Conservation (phyloP, 2,329 filamentous ascomycete genomes). For the Fusarium illudens region DNA sequence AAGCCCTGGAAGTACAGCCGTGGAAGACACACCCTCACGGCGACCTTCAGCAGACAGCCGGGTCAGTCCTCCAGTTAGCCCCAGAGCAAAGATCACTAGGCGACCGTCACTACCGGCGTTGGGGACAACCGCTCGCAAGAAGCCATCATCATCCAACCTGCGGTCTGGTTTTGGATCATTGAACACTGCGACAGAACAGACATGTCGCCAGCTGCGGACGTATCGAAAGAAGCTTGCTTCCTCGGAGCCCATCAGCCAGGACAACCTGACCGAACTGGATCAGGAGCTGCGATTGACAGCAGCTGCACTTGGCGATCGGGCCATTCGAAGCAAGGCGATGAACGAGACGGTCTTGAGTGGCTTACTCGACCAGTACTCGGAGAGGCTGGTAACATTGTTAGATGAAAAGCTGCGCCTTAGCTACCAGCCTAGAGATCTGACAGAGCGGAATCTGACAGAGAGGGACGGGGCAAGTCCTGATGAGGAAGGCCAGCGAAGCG, state of each 20-base stretch:
- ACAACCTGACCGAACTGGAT: conserved; percentile 69
- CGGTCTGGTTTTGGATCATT: conserved; percentile 62
- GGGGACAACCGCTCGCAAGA: conserved; percentile 57
- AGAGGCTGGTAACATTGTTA: conserved; percentile 73
- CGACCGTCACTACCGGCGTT: conserved; percentile 65
- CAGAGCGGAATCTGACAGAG: conserved; percentile 34
- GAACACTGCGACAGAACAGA: conserved; percentile 71
- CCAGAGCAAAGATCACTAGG: conserved; percentile 56
- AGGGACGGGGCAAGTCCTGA: conserved; percentile 43
- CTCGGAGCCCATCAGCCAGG: conserved; percentile 63
- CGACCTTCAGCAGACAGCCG: conserved; percentile 56
- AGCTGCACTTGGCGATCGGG: conserved; percentile 66
- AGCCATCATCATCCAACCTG: conserved; percentile 56
- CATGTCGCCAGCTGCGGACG: conserved; percentile 67
- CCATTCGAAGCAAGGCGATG: conserved; percentile 62
- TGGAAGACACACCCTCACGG: conserved; percentile 58
- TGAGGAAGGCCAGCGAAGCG: conserved; percentile 46
- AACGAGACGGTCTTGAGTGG: conserved; percentile 68
- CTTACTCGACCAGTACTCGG: conserved; percentile 78
- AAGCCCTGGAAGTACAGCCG: conserved; percentile 52
- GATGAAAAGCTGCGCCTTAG: conserved; percentile 73
- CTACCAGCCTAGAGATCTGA: conserved; percentile 45
- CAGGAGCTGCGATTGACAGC: conserved; percentile 70
- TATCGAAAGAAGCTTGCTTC: conserved; percentile 71
- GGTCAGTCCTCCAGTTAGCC: conserved; percentile 61